These are phyloP conservation scores for Fraxinus ornus DNA, from an alignment of 305 asterid genomes.

Conservation along the genomic window DNA sequence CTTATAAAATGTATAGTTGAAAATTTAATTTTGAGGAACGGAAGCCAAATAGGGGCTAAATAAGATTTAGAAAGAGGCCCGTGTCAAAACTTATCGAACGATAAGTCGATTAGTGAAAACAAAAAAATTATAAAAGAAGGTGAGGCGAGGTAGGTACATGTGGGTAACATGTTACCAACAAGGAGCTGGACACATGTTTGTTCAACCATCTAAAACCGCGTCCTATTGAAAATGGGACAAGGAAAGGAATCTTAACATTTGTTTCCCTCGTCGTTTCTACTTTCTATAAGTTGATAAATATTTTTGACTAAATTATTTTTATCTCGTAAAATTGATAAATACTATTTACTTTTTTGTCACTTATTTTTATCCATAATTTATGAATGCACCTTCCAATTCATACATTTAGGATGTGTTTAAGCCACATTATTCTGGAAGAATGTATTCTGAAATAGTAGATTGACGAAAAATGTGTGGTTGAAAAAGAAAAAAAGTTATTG, in stretches of 20 bases:
- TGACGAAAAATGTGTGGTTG: too few relatives aligned
- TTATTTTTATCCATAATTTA: too few relatives aligned
- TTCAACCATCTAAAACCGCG: background rate
- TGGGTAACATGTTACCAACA: conserved; percentile 24
- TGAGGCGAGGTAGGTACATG: background rate
- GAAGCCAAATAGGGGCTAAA: background rate
- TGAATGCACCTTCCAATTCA: background rate
- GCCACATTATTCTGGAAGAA: too few relatives aligned
- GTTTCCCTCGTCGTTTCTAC: background rate
- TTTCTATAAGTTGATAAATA: background rate
- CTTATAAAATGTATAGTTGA: background rate
- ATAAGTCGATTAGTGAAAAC: background rate
- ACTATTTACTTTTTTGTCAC: background rate
- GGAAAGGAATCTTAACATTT: background rate
- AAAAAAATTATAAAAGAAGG: background rate
- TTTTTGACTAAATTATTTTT: too few relatives aligned
- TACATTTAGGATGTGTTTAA: too few relatives aligned
- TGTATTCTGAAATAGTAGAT: too few relatives aligned
- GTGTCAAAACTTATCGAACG: background rate
- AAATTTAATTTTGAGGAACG: background rate
- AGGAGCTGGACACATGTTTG: conserved; percentile 28
- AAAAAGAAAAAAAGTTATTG: too few relatives aligned
- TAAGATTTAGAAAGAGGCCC: background rate
- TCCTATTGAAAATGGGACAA: background rate
- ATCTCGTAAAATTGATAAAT: too few relatives aligned